phyloP scores from a whole-genome alignment of 129 eudicot genomes.

The Glebionis coronaria region DNA sequence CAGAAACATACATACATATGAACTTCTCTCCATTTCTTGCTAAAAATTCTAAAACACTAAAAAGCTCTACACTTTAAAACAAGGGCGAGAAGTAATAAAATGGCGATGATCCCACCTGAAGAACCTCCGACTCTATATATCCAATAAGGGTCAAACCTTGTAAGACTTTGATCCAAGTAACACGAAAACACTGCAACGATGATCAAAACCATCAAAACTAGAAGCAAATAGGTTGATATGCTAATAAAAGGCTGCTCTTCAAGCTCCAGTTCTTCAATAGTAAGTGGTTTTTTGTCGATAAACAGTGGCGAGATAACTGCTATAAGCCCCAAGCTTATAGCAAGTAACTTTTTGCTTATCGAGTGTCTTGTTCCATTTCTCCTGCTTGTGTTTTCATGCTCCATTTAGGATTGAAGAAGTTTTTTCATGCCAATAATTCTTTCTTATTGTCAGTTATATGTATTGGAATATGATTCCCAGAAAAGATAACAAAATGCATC shows the following conservation, averaged over 20 bases:
- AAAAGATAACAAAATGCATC: conserved; percentile 17
- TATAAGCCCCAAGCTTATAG: conserved; percentile 52
- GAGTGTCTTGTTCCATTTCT: conserved; percentile 38
- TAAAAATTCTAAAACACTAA: conserved; percentile 1
- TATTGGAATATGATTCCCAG: conserved; percentile 30
- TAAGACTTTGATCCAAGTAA: conserved; percentile 51
- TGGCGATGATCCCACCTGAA: conserved; percentile 62
- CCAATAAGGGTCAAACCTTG: conserved; percentile 86
- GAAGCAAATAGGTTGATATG: conserved; percentile 43
- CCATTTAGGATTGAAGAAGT: conserved; percentile 36
- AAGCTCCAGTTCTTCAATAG: conserved; percentile 38
- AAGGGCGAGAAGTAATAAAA: conserved; percentile 57
- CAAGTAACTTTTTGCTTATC: conserved; percentile 49
- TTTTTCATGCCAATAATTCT: conserved; percentile 9
- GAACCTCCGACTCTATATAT: conserved; percentile 89
- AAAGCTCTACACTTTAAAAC: conserved; percentile 65
- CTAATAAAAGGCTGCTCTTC: conserved; percentile 43
- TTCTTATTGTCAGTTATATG: conserved; percentile 19
- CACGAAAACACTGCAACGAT: conserved; percentile 49
- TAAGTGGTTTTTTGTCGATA: conserved; percentile 41
- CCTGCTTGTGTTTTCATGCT: conserved; percentile 28
- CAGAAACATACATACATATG: conserved; percentile 14
- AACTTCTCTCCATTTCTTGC: neutral
- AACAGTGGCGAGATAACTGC: conserved; percentile 75
- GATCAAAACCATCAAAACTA: conserved; percentile 52